These are phyloP conservation scores for Solanum piurae DNA, from an alignment of 257 asterid genomes.

Conservation along the genomic window DNA sequence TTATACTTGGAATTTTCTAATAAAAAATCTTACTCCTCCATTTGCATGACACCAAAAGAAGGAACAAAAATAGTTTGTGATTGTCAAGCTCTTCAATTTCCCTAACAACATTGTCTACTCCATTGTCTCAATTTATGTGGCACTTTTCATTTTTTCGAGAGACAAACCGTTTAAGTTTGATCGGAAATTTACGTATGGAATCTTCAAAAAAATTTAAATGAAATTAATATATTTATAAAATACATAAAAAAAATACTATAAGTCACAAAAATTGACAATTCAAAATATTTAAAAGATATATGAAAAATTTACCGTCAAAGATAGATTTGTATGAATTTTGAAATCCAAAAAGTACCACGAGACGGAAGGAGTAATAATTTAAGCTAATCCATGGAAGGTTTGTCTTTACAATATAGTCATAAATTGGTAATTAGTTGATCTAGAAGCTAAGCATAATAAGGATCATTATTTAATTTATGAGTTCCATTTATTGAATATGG, in stretches of 20 bases:
- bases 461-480: background rate
- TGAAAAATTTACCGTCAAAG: background rate
- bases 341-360: rapidly evolving
- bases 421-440: background rate
- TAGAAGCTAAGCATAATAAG: background rate
- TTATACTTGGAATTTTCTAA: background rate
- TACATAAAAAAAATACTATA: no score
- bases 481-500: background rate
- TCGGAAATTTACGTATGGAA: rapidly evolving
- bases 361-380: background rate
- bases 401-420: background rate
- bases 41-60: background rate
- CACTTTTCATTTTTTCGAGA: no score
- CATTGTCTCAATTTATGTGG: rapidly evolving
- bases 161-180: background rate
- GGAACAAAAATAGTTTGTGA: background rate
- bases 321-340: no score
- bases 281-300: no score
- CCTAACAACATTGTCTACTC: background rate
- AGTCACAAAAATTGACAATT: no score
- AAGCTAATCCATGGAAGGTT: background rate
- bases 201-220: no score
- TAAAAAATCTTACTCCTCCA: background rate
- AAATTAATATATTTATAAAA: no score
- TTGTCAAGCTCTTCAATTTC: background rate